Percentiles rank a stretch among this genome's conserved stretches.
Evolutionary conservation across 2,329 filamentous ascomycete genomes (phyloP).

Genomic region (Cercospora sojina): DNA sequence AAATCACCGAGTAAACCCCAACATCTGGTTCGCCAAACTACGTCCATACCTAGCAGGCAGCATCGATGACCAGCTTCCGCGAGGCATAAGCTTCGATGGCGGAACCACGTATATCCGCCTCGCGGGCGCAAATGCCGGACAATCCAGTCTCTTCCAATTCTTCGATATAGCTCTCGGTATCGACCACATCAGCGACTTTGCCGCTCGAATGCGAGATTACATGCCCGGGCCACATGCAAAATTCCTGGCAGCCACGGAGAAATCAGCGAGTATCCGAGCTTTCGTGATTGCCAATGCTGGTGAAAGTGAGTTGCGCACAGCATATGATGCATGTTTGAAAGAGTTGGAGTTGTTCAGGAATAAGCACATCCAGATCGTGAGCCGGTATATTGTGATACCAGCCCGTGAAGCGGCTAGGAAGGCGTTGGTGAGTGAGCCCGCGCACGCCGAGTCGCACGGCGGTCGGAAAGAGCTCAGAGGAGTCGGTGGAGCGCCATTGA

Average conservation of each 20-base stretch:
- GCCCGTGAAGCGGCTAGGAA: background rate
- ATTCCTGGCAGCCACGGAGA: background rate
- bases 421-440: background rate
- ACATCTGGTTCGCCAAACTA: background rate
- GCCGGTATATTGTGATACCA: background rate
- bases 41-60: background rate
- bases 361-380: slow-evolving; percentile 2
- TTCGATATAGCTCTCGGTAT: background rate
- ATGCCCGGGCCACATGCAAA: background rate
- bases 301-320: background rate
- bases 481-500: slow-evolving; percentile 1
- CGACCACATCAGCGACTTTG: background rate
- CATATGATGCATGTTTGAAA: background rate
- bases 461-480: background rate
- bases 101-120: background rate
- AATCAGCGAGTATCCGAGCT: background rate
- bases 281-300: background rate
- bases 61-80: background rate
- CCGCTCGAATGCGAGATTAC: background rate
- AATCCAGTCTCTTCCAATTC: background rate
- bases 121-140: background rate
- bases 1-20: background rate
- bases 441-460: background rate
- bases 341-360: background rate
- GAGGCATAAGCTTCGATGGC: background rate